Evolutionary conservation across 78 protist genomes (phyloP).

Genomic region (Anaeramoeba flamelloides): DNA sequence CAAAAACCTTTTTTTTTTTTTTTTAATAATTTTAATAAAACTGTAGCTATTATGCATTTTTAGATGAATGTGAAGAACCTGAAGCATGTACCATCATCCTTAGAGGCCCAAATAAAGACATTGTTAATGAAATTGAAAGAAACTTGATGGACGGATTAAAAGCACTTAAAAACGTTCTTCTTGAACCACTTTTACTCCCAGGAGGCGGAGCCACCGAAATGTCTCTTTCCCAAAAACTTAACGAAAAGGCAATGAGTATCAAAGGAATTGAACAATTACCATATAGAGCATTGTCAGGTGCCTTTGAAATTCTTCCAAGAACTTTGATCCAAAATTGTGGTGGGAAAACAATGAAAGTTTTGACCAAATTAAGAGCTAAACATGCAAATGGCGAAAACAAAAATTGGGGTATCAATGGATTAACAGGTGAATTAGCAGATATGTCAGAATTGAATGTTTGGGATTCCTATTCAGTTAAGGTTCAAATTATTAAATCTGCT

Average conservation of each 20-base stretch:
- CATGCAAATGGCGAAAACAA: constrained; percentile 23
- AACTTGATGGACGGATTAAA: constrained; percentile 87
- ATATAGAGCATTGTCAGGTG: constrained; percentile 69
- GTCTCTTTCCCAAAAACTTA: constrained; percentile 64
- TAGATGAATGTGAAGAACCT: constrained; percentile 84
- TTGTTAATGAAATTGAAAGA: constrained; percentile 80
- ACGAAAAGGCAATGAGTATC: constrained; percentile 49
- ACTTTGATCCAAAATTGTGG: constrained; percentile 97
- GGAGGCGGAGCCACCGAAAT: constrained; percentile 98
- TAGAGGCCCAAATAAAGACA: constrained; percentile 96
- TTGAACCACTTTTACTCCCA: constrained; percentile 82
- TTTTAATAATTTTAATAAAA: too few species aligned
- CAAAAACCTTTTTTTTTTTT: too few species aligned
- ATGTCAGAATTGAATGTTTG: constrained; percentile 65
- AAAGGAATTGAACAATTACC: constrained; percentile 77
- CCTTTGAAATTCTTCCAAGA: constrained; percentile 76
- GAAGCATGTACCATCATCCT: constrained; percentile 95
- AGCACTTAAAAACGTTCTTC: constrained; percentile 80
- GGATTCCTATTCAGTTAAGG: constrained; percentile 86
- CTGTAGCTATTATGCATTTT: constrained; percentile 79
- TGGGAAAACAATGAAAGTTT: constrained; percentile 60
- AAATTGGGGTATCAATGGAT: constrained; percentile 88
- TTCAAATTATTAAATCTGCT: constrained; percentile 89
- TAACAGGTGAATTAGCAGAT: too few species aligned
- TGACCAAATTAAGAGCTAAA: constrained; percentile 90